Conservation (phyloP, 2,329 filamentous ascomycete genomes). For the Pseudogymnoascus sp. region DNA sequence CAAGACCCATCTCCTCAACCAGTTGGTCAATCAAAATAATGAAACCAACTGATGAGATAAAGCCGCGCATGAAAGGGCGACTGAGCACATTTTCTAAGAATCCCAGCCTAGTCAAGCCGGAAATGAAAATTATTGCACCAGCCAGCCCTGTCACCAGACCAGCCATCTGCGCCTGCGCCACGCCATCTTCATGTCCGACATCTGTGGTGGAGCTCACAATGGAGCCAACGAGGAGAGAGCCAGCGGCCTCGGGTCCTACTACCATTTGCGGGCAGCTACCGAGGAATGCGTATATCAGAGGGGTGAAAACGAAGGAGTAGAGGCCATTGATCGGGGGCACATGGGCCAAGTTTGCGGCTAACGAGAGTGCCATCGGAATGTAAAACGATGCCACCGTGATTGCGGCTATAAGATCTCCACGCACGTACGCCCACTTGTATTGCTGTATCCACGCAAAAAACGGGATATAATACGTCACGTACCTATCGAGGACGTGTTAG, state of each 20-base stretch:
- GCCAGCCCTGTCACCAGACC: conserved; percentile 84
- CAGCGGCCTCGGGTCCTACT: conserved; percentile 89
- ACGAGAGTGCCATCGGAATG: conserved; percentile 91
- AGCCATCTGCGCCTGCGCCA: conserved; percentile 71
- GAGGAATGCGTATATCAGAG: conserved; percentile 81
- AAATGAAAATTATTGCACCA: conserved; percentile 79
- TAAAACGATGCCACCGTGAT: conserved; percentile 98
- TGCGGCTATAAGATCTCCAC: conserved; percentile 80
- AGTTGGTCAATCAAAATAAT: conserved; percentile 95
- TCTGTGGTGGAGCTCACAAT: conserved; percentile 67
- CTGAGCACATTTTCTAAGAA: conserved; percentile 94
- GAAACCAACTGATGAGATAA: conserved; percentile 94
- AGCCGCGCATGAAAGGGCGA: conserved; percentile 83
- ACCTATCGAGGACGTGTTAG: conserved; percentile 44
- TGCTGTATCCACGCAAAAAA: conserved; percentile 85
- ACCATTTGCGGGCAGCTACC: conserved; percentile 91
- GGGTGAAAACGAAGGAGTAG: conserved; percentile 90
- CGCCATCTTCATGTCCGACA: conserved; percentile 55
- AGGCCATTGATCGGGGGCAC: conserved; percentile 89
- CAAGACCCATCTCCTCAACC: conserved; percentile 80
- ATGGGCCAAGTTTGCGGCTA: conserved; percentile 86
- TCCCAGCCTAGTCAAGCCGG: conserved; percentile 76
- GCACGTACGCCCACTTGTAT: conserved; percentile 74
- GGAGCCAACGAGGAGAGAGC: conserved; percentile 81
- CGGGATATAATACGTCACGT: conserved; percentile 87